Evolutionary conservation across 2,329 filamentous ascomycete genomes (phyloP), one percentile per base, ranked within the genome.

Genomic region (Penicillium sp.): DNA sequence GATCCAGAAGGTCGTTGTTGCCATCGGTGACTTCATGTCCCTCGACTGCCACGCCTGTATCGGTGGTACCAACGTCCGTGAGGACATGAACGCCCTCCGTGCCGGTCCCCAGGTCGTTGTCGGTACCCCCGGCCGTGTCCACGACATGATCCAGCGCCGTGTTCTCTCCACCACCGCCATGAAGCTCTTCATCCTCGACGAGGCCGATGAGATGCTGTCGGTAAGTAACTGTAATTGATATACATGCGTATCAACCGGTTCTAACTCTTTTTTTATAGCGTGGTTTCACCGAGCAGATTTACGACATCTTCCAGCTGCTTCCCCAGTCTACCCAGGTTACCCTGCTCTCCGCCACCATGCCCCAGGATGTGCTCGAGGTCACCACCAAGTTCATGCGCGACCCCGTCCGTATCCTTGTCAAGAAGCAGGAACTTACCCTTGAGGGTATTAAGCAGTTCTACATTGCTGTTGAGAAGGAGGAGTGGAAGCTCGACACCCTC

Each of bases 381-480:
- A 99, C 94, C 32, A 97, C 93, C 64, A 97, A 97, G 77, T 99
- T 99, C 83, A 99, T 99, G 94, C 92, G 92, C 87, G 94, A 97
- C 76, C 63, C 63, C 61, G 59, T 65, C 60, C 63, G 63, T 54
- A 65, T 65, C 62, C 59, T 65, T 54, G 63, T 65, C 62, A 65
- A 65, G 63, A 65, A 65, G 63, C 63, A 65, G 60, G 94, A 99
- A 75, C 79, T 99, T 80, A 99, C 94, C 2, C 85, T 99, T 48
- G 94, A 97, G 78, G 94, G 94, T 55, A 82, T 99, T 49, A 97
- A 97, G 80, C 94, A 99, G 75, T 99, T 97, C 81, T 99, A 97
- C 73, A 97, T 99, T 68, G 94, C 94, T 2, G 94, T 97, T 21
- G 94, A 99, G 77, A 97, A 97, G 80, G 94, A 99, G 75, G 94